Evolutionary conservation across 305 asterid genomes (phyloP).

Genomic region (Ruellia speciosa): DNA sequence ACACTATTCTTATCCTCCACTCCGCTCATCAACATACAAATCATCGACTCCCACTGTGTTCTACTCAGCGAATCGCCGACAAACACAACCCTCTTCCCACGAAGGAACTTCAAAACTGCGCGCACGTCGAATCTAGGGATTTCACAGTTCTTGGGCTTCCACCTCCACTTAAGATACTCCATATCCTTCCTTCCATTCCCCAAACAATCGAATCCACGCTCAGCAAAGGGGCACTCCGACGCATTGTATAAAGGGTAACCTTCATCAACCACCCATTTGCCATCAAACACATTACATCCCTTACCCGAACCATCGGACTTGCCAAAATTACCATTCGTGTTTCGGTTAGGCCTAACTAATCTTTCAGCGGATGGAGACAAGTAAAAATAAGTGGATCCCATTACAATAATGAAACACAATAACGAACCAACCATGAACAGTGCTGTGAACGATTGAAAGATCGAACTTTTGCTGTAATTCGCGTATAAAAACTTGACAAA

Average conservation of each 20-base stretch:
- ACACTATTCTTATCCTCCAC: slow-evolving; percentile 67
- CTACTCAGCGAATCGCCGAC: slow-evolving; percentile 90
- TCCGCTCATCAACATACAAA: slow-evolving; percentile 82
- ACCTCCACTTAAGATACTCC: slow-evolving; percentile 76
- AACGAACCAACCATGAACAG: slow-evolving; percentile 51
- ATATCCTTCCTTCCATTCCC: slow-evolving; percentile 70
- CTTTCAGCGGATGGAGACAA: slow-evolving; percentile 40
- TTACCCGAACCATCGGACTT: slow-evolving; percentile 22
- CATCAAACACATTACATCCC: slow-evolving; percentile 68
- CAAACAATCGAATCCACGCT: slow-evolving; percentile 71
- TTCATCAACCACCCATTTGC: slow-evolving; percentile 73
- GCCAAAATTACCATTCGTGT: slow-evolving; percentile 15
- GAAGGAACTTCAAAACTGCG: slow-evolving; percentile 49
- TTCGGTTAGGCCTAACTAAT: slow-evolving; percentile 24
- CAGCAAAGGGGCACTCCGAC: slow-evolving; percentile 69
- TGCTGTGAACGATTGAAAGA: slow-evolving; percentile 55
- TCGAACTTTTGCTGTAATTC: slow-evolving; percentile 38
- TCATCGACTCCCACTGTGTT: slow-evolving; percentile 94
- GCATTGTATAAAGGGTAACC: slow-evolving; percentile 74
- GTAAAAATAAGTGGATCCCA: slow-evolving; percentile 56
- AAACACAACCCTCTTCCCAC: slow-evolving; percentile 78
- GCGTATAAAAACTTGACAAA: slow-evolving; percentile 33
- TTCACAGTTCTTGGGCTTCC: slow-evolving; percentile 71
- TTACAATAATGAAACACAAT: slow-evolving; percentile 48
- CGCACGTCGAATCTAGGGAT: slow-evolving; percentile 55